Evolutionary conservation across 2,329 filamentous ascomycete genomes (phyloP).

Genomic region (Colletotrichum incanum): DNA sequence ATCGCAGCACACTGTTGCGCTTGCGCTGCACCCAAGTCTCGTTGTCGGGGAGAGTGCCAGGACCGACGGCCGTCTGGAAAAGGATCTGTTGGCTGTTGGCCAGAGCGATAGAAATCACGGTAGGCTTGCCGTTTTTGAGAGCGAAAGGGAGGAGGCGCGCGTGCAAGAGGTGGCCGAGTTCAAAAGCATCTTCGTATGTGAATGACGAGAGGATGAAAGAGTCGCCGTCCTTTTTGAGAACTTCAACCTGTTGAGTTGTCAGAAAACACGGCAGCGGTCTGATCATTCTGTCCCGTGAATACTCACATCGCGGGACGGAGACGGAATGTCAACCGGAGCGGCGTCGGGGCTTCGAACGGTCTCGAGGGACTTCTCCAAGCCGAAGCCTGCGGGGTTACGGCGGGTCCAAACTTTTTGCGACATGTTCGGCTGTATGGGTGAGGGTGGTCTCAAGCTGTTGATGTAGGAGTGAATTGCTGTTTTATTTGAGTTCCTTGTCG

Average conservation of each 20-base stretch:
- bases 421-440: slow-evolving; percentile 59
- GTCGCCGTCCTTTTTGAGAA: slow-evolving; percentile 55
- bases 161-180: slow-evolving; percentile 76
- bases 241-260: slow-evolving; percentile 45
- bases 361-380: slow-evolving; percentile 47
- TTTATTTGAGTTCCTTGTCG: background rate
- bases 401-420: slow-evolving; percentile 49
- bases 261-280: background rate
- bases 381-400: slow-evolving; percentile 48
- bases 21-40: slow-evolving; percentile 81
- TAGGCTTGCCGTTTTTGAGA: slow-evolving; percentile 57
- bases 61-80: slow-evolving; percentile 79
- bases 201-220: slow-evolving; percentile 68
- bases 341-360: slow-evolving; percentile 45
- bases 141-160: slow-evolving; percentile 71
- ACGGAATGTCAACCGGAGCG: slow-evolving; percentile 34
- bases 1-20: slow-evolving; percentile 79
- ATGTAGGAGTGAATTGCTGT: background rate
- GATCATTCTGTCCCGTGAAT: too few relatives aligned
- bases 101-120: slow-evolving; percentile 77
- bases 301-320: slow-evolving; percentile 44
- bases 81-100: slow-evolving; percentile 71
- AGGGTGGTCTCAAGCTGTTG: background rate
- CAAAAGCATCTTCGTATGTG: slow-evolving; percentile 75
- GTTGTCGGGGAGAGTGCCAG: slow-evolving; percentile 80